These are phyloP conservation scores for Ascosphaera aggregata DNA, from an alignment of 2,329 filamentous ascomycete species.

Conservation along the genomic window DNA sequence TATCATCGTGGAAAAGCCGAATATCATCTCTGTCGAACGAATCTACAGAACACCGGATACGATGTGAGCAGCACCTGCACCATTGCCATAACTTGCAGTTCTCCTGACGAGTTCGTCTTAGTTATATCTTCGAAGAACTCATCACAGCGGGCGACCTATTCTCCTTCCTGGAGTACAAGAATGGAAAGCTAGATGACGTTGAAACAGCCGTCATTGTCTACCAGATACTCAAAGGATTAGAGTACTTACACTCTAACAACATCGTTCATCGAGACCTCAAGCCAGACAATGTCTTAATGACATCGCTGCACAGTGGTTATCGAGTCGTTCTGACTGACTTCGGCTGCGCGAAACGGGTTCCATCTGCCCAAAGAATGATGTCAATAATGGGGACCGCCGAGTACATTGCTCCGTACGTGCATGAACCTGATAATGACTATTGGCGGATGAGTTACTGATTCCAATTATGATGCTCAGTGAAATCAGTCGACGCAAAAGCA, in stretches of 20 bases:
- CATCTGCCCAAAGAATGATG: constrained; percentile 23
- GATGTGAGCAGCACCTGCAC: constrained; percentile 19
- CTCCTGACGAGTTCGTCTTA: constrained; percentile 7
- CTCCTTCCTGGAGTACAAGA: constrained; percentile 31
- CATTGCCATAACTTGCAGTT: not conserved
- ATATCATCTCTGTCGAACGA: constrained; percentile 33
- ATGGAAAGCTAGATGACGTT: constrained; percentile 22
- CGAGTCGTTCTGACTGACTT: constrained; percentile 38
- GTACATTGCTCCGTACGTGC: constrained; percentile 33
- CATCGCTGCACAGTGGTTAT: constrained; percentile 24
- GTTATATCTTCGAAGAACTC: constrained; percentile 38
- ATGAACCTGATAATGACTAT: not conserved
- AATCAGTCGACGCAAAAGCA: constrained; percentile 5
- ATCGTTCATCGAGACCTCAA: constrained; percentile 41
- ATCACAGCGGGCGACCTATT: constrained; percentile 36
- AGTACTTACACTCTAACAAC: constrained; percentile 30
- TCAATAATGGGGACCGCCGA: constrained; percentile 31
- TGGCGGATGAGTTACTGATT: constrained; percentile 2
- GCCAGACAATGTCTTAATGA: constrained; percentile 39
- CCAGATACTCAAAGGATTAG: constrained; percentile 33
- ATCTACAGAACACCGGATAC: constrained; percentile 29
- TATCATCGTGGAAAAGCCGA: constrained; percentile 22
- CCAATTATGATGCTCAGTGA: constrained; percentile 5
- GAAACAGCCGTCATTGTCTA: constrained; percentile 30
- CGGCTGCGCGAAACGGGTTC: constrained; percentile 25